These are phyloP conservation scores for Yamadazyma buinensis DNA, from an alignment of 1,139 yeast species.

Conservation along the genomic window DNA sequence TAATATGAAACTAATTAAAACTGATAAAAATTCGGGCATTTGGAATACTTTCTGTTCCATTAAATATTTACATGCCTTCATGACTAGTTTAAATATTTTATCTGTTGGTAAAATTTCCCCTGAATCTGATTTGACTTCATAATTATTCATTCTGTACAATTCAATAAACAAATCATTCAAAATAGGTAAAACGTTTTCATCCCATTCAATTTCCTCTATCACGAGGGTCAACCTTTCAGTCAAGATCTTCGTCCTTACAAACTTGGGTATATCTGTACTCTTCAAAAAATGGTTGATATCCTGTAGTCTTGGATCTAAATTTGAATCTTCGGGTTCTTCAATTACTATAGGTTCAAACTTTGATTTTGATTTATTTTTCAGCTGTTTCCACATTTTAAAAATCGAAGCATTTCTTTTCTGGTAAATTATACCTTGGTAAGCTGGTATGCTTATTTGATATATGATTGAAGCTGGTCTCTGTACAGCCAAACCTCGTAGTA, in stretches of 20 bases:
- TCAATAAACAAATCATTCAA: slow-evolving; percentile 13
- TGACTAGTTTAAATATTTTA: slow-evolving; percentile 4
- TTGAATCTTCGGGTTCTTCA: slow-evolving; percentile 5
- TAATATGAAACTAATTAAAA: slow-evolving; percentile 16
- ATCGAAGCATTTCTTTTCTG: neutral
- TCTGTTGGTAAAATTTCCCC: neutral
- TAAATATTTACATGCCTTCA: slow-evolving; percentile 7
- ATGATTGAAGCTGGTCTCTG: too few species aligned
- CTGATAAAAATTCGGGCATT: slow-evolving; percentile 27
- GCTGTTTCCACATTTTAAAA: neutral
- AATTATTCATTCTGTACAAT: slow-evolving; percentile 9
- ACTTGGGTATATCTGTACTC: slow-evolving; percentile 24
- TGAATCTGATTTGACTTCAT: neutral
- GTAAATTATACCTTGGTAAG: too few species aligned
- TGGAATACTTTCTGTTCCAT: slow-evolving; percentile 6
- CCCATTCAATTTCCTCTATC: slow-evolving; percentile 5
- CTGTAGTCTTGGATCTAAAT: slow-evolving; percentile 1
- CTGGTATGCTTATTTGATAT: too few species aligned
- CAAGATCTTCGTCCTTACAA: slow-evolving; percentile 19
- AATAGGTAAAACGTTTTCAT: slow-evolving; percentile 4
- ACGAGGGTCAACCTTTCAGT: slow-evolving; percentile 19
- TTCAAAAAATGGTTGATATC: slow-evolving; percentile 24
- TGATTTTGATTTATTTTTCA: too few species aligned
- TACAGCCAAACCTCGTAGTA: neutral
- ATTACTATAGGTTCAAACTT: slow-evolving; percentile 1